Percentiles rank a stretch among this genome's conserved stretches.
Evolutionary conservation across 2,329 filamentous ascomycete species (phyloP).

Genomic region (Pezicula neosporulosa): DNA sequence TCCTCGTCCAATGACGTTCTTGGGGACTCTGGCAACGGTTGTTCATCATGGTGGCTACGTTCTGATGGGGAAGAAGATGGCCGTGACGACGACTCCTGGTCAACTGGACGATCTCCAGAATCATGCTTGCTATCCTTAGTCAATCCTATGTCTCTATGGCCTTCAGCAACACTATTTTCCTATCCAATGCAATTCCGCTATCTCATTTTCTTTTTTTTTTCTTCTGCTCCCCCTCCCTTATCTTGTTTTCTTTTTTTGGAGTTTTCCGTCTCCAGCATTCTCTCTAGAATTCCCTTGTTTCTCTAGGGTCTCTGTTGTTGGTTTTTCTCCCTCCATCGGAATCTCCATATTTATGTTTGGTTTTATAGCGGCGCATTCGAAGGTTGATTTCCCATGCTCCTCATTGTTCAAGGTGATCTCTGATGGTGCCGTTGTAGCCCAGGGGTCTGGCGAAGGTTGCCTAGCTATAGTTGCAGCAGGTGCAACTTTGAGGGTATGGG

Average conservation of each 20-base stretch:
- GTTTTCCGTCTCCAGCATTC: background rate
- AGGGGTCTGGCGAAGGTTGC: conserved; percentile 25
- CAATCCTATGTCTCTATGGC: background rate
- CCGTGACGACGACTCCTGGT: conserved; percentile 18
- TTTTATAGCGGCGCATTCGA: background rate
- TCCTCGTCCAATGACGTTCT: conserved; percentile 29
- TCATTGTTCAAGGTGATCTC: background rate
- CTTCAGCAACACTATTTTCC: background rate
- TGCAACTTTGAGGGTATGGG: conserved; percentile 5
- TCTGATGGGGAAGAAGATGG: conserved; percentile 27
- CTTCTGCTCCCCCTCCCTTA: too few relatives aligned
- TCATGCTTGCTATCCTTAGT: conserved; percentile 3
- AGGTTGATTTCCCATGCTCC: background rate
- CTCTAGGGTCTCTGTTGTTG: too few relatives aligned
- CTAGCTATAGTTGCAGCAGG: conserved; percentile 9
- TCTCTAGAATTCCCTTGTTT: too few relatives aligned
- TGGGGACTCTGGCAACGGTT: conserved; percentile 21
- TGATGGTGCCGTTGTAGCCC: conserved; percentile 11
- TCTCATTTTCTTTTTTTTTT: background rate
- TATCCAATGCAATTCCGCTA: background rate
- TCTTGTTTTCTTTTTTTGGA: too few relatives aligned
- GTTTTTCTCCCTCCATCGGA: too few relatives aligned
- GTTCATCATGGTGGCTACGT: conserved; percentile 22
- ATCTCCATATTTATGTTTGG: background rate
- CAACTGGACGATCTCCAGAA: conserved; percentile 8